Evolutionary conservation across 2,329 filamentous ascomycete species (phyloP).

Genomic region (Phaeosphaeriaceae sp.): DNA sequence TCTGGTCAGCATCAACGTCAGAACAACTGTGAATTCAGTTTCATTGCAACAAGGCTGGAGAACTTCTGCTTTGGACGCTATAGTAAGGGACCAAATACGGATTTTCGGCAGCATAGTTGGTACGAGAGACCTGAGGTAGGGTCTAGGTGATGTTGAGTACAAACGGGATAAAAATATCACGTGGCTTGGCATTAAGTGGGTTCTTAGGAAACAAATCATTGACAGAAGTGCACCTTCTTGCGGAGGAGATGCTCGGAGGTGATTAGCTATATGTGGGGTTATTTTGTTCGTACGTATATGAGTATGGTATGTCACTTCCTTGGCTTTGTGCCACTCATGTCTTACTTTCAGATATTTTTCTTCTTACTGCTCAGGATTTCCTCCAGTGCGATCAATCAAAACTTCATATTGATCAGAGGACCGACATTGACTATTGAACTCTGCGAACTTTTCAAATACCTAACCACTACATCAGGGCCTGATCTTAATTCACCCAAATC

Average conservation of each 20-base stretch:
- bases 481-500: background rate
- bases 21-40: constrained; percentile 71
- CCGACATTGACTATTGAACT: too few species aligned
- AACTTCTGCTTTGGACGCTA: constrained; percentile 61
- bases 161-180: background rate
- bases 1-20: constrained; percentile 76
- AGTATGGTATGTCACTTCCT: background rate
- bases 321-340: too few species aligned
- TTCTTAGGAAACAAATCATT: background rate
- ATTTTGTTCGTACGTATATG: too few species aligned
- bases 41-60: constrained; percentile 30
- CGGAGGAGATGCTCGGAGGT: background rate
- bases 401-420: too few species aligned
- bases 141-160: too few species aligned
- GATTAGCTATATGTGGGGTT: too few species aligned
- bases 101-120: constrained; percentile 61
- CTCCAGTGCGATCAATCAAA: too few species aligned
- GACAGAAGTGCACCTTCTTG: background rate
- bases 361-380: too few species aligned
- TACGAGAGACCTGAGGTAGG: constrained; percentile 35
- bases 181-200: too few species aligned
- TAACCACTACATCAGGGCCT: too few species aligned
- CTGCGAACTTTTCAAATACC: too few species aligned
- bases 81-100: constrained; percentile 75
- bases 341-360: too few species aligned